These are phyloP conservation scores for Alliaria petiolata DNA, from an alignment of 345 rosid genomes.

Conservation along the genomic window DNA sequence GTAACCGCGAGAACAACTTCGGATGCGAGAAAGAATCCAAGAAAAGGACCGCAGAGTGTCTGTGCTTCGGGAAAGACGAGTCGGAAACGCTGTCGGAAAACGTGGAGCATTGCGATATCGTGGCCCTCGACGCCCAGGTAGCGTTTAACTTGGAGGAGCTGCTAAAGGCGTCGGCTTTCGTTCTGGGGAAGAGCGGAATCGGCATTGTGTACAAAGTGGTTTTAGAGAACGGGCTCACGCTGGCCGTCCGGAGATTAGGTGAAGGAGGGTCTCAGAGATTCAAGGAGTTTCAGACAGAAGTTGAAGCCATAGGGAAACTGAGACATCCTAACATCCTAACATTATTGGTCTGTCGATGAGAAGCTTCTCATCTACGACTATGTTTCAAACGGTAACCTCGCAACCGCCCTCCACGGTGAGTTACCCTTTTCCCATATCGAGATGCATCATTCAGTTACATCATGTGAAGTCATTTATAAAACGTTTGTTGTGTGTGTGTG, in stretches of 20 bases:
- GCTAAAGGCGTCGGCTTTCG: slow-evolving; percentile 95
- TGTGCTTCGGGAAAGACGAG: slow-evolving; percentile 79
- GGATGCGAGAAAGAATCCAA: slow-evolving; percentile 58
- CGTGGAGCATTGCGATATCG: slow-evolving; percentile 76
- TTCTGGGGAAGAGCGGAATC: slow-evolving; percentile 91
- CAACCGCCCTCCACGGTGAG: slow-evolving; percentile 84
- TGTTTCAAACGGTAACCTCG: slow-evolving; percentile 77
- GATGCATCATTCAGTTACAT: not conserved
- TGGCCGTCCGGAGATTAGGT: slow-evolving; percentile 88
- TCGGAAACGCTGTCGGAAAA: slow-evolving; percentile 73
- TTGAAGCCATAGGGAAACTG: slow-evolving; percentile 89
- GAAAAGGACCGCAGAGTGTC: slow-evolving; percentile 47
- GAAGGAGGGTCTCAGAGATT: slow-evolving; percentile 97
- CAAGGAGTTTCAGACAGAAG: slow-evolving; percentile 95
- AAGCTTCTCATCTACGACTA: slow-evolving; percentile 88
- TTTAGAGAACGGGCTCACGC: slow-evolving; percentile 79
- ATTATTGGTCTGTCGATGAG: slow-evolving; percentile 99
- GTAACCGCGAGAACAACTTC: slow-evolving; percentile 40
- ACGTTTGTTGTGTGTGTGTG: not conserved
- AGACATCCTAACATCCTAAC: slow-evolving; percentile 82
- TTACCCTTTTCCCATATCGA: not conserved
- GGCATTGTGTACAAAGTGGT: slow-evolving; percentile 98
- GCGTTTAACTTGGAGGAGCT: slow-evolving; percentile 88
- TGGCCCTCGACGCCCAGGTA: slow-evolving; percentile 69
- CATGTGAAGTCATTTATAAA: not conserved